These are phyloP conservation scores for Periconia sp. DNA, from an alignment of 2,329 filamentous ascomycete genomes.

Conservation along the genomic window DNA sequence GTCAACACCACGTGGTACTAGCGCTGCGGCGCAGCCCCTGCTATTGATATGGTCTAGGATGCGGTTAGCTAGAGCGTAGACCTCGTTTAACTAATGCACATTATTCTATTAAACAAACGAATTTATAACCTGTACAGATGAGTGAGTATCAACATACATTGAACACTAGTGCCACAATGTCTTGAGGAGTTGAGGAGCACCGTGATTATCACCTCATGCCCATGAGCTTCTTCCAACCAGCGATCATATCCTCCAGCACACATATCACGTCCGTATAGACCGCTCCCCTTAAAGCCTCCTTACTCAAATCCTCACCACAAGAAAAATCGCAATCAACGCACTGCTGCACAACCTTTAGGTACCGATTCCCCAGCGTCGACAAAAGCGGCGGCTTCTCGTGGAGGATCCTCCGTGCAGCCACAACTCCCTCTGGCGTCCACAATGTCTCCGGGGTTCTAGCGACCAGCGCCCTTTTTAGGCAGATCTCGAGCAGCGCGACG, in stretches of 20 bases:
- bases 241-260: conserved; percentile 2
- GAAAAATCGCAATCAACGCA: conserved; percentile 10
- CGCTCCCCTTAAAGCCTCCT: conserved; percentile 3
- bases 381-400: neutral
- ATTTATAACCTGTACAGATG: too few relatives aligned
- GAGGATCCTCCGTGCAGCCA: neutral
- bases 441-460: neutral
- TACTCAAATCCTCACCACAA: conserved; percentile 4
- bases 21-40: too few relatives aligned
- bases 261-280: conserved; percentile 8
- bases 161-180: too few relatives aligned
- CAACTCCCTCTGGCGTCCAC: neutral
- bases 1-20: too few relatives aligned
- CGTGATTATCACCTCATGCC: neutral
- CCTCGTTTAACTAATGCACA: too few relatives aligned
- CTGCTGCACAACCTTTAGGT: conserved; percentile 4
- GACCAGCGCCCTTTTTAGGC: conserved; percentile 3
- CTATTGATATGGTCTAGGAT: too few relatives aligned
- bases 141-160: too few relatives aligned
- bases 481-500: conserved; percentile 10
- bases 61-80: too few relatives aligned
- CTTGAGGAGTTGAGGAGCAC: too few relatives aligned
- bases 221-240: conserved; percentile 7
- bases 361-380: conserved; percentile 4
- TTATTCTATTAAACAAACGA: too few relatives aligned